These are phyloP conservation scores for Orobanche coerulescens DNA, from an alignment of 257 asterid genomes.

Conservation along the genomic window DNA sequence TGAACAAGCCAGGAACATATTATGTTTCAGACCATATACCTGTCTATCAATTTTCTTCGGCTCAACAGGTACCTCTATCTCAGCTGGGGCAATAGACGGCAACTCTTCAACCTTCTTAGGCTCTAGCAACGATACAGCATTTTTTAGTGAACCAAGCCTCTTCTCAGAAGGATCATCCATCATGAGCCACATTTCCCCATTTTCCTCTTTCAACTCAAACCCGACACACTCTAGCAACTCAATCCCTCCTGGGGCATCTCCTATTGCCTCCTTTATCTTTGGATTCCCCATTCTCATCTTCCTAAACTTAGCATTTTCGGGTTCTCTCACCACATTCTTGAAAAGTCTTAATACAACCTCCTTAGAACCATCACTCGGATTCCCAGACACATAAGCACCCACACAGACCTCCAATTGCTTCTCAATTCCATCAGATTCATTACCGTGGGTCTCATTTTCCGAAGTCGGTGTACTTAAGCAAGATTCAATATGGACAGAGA, in stretches of 20 bases:
- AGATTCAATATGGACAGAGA: conserved; percentile 58
- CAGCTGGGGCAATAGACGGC: conserved; percentile 30
- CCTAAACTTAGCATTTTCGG: conserved; percentile 77
- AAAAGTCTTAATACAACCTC: conserved; percentile 63
- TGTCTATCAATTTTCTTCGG: conserved; percentile 68
- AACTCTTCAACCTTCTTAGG: conserved; percentile 40
- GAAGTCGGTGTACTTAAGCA: conserved; percentile 43
- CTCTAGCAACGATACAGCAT: conserved; percentile 46
- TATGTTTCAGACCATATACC: conserved; percentile 34
- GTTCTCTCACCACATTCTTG: conserved; percentile 65
- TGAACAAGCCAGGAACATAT: too few species aligned
- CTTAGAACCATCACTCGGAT: conserved; percentile 49
- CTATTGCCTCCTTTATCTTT: conserved; percentile 83
- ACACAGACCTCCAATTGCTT: conserved; percentile 51
- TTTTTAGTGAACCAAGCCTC: conserved; percentile 39
- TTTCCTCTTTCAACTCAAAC: conserved; percentile 68
- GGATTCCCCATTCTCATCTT: conserved; percentile 82
- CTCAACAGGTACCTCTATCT: conserved; percentile 39
- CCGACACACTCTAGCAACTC: conserved; percentile 80
- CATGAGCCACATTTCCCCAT: conserved; percentile 73
- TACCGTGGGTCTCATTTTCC: conserved; percentile 10
- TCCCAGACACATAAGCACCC: conserved; percentile 55
- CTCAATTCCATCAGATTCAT: conserved; percentile 24
- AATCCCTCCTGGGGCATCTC: conserved; percentile 69
- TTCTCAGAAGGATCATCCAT: conserved; percentile 65